Conservation (phyloP, 1,139 yeast species). For the Sugiyamaella xylanicola region DNA sequence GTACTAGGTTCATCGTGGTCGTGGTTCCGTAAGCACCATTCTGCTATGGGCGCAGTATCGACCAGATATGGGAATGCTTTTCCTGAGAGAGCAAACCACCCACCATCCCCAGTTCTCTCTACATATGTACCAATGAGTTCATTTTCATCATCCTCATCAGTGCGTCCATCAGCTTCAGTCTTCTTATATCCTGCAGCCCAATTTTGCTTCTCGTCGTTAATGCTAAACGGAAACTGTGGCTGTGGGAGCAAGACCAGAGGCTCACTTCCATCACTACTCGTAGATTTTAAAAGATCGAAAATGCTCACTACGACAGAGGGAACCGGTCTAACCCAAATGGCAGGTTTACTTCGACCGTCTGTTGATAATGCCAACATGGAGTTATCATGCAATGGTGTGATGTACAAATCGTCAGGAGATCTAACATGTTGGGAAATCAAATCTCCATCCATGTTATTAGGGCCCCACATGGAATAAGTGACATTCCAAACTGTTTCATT, state of each 20-base stretch:
- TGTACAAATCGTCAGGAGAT: conserved; percentile 66
- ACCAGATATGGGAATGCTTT: conserved; percentile 76
- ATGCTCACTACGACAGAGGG: conserved; percentile 71
- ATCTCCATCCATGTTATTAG: conserved; percentile 80
- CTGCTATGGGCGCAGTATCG: conserved; percentile 65
- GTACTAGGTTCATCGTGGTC: conserved; percentile 14
- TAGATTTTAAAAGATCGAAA: conserved; percentile 59
- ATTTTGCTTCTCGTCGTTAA: neutral
- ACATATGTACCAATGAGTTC: conserved; percentile 55
- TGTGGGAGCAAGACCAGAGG: conserved; percentile 44
- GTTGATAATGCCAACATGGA: conserved; percentile 55
- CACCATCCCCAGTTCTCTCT: conserved; percentile 63
- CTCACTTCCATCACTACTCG: conserved; percentile 28
- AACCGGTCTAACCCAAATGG: conserved; percentile 69
- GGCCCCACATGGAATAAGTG: conserved; percentile 89
- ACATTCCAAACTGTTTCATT: conserved; percentile 80
- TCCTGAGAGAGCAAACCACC: conserved; percentile 90
- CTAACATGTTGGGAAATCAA: conserved; percentile 48
- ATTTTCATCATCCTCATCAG: conserved; percentile 21
- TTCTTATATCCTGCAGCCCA: neutral
- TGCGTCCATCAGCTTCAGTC: conserved; percentile 1
- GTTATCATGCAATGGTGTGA: conserved; percentile 84
- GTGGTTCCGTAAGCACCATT: conserved; percentile 35
- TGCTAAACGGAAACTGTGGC: conserved; percentile 36
- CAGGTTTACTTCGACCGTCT: conserved; percentile 64